Conservation (phyloP, 345 rosid genomes). For the Salix dunnii region DNA sequence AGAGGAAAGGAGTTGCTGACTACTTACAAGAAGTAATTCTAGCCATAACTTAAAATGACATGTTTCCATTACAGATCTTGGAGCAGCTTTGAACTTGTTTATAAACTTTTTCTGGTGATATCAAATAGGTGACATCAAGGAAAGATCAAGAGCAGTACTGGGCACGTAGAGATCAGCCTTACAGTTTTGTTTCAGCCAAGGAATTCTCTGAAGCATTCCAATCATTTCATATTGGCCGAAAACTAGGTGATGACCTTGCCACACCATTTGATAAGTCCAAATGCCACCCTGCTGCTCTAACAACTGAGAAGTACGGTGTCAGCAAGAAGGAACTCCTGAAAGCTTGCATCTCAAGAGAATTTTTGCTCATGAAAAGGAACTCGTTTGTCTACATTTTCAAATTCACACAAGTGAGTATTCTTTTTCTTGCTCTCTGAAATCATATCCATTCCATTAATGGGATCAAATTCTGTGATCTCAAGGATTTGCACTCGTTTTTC, state of each 20-base stretch:
- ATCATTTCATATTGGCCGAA: slow-evolving; percentile 59
- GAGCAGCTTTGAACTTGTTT: background rate
- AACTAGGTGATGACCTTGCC: slow-evolving; percentile 60
- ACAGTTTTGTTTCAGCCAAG: slow-evolving; percentile 48
- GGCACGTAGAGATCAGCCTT: slow-evolving; percentile 53
- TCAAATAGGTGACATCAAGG: slow-evolving; percentile 53
- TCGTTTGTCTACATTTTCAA: slow-evolving; percentile 72
- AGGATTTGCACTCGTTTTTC: slow-evolving; percentile 5
- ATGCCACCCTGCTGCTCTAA: slow-evolving; percentile 69
- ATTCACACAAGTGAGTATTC: slow-evolving; percentile 35
- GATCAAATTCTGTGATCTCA: background rate
- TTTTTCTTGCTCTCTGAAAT: background rate
- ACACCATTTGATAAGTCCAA: slow-evolving; percentile 67
- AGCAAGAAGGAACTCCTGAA: slow-evolving; percentile 56
- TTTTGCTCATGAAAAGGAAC: slow-evolving; percentile 84
- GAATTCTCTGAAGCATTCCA: slow-evolving; percentile 68
- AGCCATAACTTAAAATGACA: background rate
- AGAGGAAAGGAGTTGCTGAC: slow-evolving; percentile 82
- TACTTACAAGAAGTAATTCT: slow-evolving; percentile 69
- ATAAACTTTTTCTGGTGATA: slow-evolving; percentile 1
- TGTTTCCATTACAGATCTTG: background rate
- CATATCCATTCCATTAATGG: background rate
- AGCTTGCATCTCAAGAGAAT: slow-evolving; percentile 74
- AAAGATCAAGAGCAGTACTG: slow-evolving; percentile 89
- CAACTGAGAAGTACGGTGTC: slow-evolving; percentile 62